Conservation (phyloP, 768 basidiomycete species). For the Fomitopsis pulvina region DNA sequence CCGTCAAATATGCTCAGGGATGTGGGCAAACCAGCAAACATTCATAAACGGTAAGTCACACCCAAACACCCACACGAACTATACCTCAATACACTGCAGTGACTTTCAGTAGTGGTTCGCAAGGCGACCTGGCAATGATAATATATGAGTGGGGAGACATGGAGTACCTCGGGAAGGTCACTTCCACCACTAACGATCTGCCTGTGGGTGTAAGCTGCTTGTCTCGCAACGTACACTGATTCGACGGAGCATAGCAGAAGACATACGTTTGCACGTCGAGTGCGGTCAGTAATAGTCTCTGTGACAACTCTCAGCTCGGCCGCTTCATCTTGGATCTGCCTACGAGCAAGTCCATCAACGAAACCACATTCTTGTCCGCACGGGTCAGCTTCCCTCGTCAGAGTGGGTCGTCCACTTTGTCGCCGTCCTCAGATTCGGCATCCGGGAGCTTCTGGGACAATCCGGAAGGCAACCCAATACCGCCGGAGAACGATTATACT, state of each 20-base stretch:
- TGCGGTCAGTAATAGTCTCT: conserved; percentile 67
- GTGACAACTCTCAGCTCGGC: conserved; percentile 66
- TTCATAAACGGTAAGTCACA: conserved; percentile 72
- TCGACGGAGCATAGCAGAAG: conserved; percentile 52
- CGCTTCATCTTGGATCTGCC: conserved; percentile 83
- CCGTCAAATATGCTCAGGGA: conserved; percentile 90
- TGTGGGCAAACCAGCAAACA: conserved; percentile 79
- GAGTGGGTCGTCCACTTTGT: conserved; percentile 16
- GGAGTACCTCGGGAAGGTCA: conserved; percentile 70
- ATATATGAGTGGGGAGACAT: conserved; percentile 95
- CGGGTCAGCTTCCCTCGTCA: conserved; percentile 54
- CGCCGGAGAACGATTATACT: conserved; percentile 39
- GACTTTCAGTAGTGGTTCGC: conserved; percentile 68
- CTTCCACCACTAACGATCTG: conserved; percentile 47
- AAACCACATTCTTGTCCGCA: conserved; percentile 87
- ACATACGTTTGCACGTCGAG: conserved; percentile 90
- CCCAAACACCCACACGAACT: conserved; percentile 3
- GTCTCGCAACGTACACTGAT: conserved; percentile 5
- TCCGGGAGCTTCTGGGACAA: conserved; percentile 47
- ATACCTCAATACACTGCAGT: conserved; percentile 37
- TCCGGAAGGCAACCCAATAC: conserved; percentile 52
- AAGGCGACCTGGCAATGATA: conserved; percentile 89
- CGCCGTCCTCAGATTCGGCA: conserved; percentile 13
- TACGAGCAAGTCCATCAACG: conserved; percentile 46
- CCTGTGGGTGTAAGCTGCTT: conserved; percentile 48